Evolutionary conservation across 2,329 filamentous ascomycete genomes (phyloP).

Genomic region (Alternaria incomplexa): DNA sequence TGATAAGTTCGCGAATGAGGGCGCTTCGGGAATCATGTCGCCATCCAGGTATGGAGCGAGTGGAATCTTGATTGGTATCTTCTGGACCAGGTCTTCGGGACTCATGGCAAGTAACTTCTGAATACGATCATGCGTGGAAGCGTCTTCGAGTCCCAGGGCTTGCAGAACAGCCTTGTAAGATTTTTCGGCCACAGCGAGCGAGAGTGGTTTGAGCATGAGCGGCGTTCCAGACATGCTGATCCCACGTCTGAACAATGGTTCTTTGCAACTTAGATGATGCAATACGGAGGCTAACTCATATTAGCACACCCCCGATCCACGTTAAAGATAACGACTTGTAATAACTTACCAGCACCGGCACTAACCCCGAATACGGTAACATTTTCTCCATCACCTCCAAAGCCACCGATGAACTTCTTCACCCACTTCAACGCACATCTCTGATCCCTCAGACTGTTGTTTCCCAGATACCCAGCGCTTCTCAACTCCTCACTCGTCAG

Average conservation of each 20-base stretch:
- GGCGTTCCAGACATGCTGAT: slow-evolving; percentile 38
- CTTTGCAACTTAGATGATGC: slow-evolving; percentile 23
- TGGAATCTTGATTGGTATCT: slow-evolving; percentile 44
- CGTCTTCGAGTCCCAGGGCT: slow-evolving; percentile 45
- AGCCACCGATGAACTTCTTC: slow-evolving; percentile 36
- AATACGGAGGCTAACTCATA: slow-evolving; percentile 18
- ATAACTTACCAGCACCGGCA: slow-evolving; percentile 51
- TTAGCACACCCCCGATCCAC: slow-evolving; percentile 1
- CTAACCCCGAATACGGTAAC: slow-evolving; percentile 53
- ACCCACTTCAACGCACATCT: slow-evolving; percentile 45
- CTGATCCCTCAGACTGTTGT: slow-evolving; percentile 39
- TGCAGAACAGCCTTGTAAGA: slow-evolving; percentile 49
- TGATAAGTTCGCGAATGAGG: slow-evolving; percentile 15
- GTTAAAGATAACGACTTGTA: neutral
- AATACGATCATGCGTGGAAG: slow-evolving; percentile 46
- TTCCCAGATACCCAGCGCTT: slow-evolving; percentile 43
- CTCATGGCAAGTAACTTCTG: slow-evolving; percentile 47
- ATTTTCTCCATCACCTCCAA: slow-evolving; percentile 44
- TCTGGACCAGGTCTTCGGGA: slow-evolving; percentile 47
- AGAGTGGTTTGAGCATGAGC: slow-evolving; percentile 49
- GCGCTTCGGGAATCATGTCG: slow-evolving; percentile 43
- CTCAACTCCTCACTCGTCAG: slow-evolving; percentile 56
- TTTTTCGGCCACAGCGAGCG: slow-evolving; percentile 45
- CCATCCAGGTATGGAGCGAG: slow-evolving; percentile 51
- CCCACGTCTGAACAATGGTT: slow-evolving; percentile 27